phyloP scores from a whole-genome alignment of 345 rosid genomes.

The Trapa bicornis region DNA sequence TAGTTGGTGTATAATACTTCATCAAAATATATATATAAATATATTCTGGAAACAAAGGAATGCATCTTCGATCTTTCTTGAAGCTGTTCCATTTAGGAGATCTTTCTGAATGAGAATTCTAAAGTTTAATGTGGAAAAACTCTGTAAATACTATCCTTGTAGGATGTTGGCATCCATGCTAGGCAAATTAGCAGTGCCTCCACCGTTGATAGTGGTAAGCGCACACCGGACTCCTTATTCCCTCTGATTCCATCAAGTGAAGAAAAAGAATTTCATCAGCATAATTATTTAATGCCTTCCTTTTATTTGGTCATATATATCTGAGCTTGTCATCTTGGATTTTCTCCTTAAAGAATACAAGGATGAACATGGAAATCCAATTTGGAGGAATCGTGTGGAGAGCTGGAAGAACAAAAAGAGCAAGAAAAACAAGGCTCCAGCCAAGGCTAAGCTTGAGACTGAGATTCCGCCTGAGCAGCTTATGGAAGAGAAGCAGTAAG shows the following conservation, averaged over 20 bases:
- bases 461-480: conserved; percentile 73
- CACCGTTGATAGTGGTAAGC: conserved; percentile 81
- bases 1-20: background rate
- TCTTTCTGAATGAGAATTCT: background rate
- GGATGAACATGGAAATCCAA: conserved; percentile 80
- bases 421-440: conserved; percentile 54
- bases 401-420: conserved; percentile 94
- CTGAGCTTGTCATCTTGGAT: conserved; percentile 5
- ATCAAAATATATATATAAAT: background rate
- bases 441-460: conserved; percentile 49
- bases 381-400: conserved; percentile 96
- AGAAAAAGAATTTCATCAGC: background rate
- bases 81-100: background rate
- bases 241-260: background rate
- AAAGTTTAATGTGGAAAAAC: background rate
- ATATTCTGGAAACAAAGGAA: background rate
- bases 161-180: conserved; percentile 85
- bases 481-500: conserved; percentile 67
- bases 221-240: no score
- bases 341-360: conserved; percentile 43
- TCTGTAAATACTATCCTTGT: conserved; percentile 10
- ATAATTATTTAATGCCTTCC: background rate
- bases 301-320: conserved; percentile 3
- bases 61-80: background rate
- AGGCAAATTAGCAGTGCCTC: conserved; percentile 86